Evolutionary conservation across 352 stramenopile genomes (phyloP).

Genomic region (Pythium utonaiense): DNA sequence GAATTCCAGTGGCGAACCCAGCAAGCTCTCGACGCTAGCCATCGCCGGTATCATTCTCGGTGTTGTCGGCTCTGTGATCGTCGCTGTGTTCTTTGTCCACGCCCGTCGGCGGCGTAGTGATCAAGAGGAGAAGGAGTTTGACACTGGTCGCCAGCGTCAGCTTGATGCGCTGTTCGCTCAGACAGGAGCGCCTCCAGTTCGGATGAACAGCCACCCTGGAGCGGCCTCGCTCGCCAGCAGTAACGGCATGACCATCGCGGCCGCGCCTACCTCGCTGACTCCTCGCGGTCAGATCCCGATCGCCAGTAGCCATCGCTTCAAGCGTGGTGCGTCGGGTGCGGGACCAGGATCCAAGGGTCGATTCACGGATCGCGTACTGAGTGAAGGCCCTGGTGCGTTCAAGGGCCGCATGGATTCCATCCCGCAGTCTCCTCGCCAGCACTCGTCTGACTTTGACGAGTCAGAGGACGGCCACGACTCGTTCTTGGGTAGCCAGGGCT

Average conservation of each 20-base stretch:
- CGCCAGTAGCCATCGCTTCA: slow-evolving; percentile 46
- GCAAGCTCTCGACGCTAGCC: slow-evolving; percentile 13
- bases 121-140: slow-evolving; percentile 6
- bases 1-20: slow-evolving; percentile 1
- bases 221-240: slow-evolving; percentile 10
- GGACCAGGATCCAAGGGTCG: not conserved
- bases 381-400: slow-evolving; percentile 1
- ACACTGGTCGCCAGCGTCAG: slow-evolving; percentile 18
- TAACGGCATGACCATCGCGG: slow-evolving; percentile 17
- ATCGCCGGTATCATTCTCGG: slow-evolving; percentile 44
- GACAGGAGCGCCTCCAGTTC: not conserved
- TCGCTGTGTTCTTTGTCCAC: slow-evolving; percentile 59
- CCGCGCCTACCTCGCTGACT: slow-evolving; percentile 3
- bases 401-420: slow-evolving; percentile 14
- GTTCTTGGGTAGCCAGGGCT: slow-evolving; percentile 13
- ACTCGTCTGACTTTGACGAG: slow-evolving; percentile 14
- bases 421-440: not conserved
- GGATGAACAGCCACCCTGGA: slow-evolving; percentile 10
- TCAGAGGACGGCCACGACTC: not conserved
- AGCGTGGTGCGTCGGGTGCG: slow-evolving; percentile 8
- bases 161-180: slow-evolving; percentile 16
- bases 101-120: slow-evolving; percentile 25
- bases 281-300: slow-evolving; percentile 21
- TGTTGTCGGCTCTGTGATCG: slow-evolving; percentile 39
- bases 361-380: slow-evolving; percentile 13